Evolutionary conservation across 768 basidiomycete genomes (phyloP).

Genomic region (Pisolithus tinctorius): DNA sequence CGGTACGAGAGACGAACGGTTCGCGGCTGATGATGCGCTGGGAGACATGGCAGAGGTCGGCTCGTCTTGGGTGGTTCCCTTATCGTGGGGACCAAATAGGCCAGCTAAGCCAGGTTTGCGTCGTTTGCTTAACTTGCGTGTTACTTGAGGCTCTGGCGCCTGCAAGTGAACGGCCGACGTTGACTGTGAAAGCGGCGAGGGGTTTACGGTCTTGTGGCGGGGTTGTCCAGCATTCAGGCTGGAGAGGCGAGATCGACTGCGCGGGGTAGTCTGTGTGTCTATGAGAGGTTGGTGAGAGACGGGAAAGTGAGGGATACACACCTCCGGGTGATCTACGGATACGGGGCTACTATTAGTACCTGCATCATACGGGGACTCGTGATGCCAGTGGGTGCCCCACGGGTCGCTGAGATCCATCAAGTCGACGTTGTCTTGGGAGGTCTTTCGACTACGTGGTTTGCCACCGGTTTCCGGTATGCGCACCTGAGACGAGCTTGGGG

Average conservation of each 20-base stretch:
- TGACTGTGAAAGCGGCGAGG: constrained; percentile 79
- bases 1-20: constrained; percentile 21
- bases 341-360: constrained; percentile 39
- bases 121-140: constrained; percentile 64
- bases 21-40: constrained; percentile 21
- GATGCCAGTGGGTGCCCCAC: constrained; percentile 79
- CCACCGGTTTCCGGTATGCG: constrained; percentile 49
- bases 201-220: constrained; percentile 53
- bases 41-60: constrained; percentile 17
- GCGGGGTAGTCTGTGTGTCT: constrained; percentile 16
- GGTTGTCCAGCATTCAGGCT: constrained; percentile 46
- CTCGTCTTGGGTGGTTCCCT: constrained; percentile 24
- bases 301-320: constrained; percentile 23
- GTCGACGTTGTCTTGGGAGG: constrained; percentile 73
- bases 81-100: constrained; percentile 39
- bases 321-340: constrained; percentile 45
- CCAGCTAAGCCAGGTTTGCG: constrained; percentile 47
- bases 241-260: constrained; percentile 43
- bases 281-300: constrained; percentile 9
- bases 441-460: constrained; percentile 62
- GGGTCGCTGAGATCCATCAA: constrained; percentile 72
- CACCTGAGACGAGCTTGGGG: constrained; percentile 69
- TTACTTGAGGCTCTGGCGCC: constrained; percentile 32
- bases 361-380: constrained; percentile 79
- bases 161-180: constrained; percentile 70